Evolutionary conservation across 2,329 filamentous ascomycete genomes (phyloP), one percentile per base, ranked within the genome.

Genomic region (Dactylellina cionopaga): DNA sequence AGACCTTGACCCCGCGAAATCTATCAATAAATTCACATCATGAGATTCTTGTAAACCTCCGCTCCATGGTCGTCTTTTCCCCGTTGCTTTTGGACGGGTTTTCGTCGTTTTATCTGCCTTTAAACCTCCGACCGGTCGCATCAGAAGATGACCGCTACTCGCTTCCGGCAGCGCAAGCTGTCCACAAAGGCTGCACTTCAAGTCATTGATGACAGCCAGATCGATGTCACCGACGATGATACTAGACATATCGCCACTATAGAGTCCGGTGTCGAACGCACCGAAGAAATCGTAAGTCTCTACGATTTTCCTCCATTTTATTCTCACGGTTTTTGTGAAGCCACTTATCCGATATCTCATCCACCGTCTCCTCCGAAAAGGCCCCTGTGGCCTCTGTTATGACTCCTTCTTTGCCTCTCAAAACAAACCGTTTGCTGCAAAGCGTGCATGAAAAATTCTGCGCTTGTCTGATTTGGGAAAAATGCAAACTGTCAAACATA

Each of bases 191-290:
- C 92, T 80, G 88, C 89, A 78, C 89, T 97, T 79, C 89, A 89
- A 72, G 89, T 99, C 78, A 87, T 97, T 79, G 88, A 90, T 81
- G 94, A 98, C 83, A 86, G 92, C 81, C 91, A 98, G 80, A 90
- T 98, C 82, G 92, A 97, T 80, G 85, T 90, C 79, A 87, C 85
- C 79, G 88, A 92, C 82, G 96, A 97, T 81, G 92, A 96, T 82
- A 87, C 91, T 89, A 94, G 80, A 90, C 90, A 77, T 80, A 91
- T 87, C 84, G 88, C 85, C 83, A 92, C 89, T 79, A 92, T 97
- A 80, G 92, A 95, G 80, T 97, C 93, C 76, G 95, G 95, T 82
- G 95, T 99, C 78, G 95, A 99, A 82, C 93, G 96, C 80, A 91
- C 89, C 76, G 95, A 99, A 83, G 93, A 98, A 87, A 94, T 94